These are phyloP conservation scores for Nicotiana rustica DNA, from an alignment of 305 asterid species.

Conservation along the genomic window DNA sequence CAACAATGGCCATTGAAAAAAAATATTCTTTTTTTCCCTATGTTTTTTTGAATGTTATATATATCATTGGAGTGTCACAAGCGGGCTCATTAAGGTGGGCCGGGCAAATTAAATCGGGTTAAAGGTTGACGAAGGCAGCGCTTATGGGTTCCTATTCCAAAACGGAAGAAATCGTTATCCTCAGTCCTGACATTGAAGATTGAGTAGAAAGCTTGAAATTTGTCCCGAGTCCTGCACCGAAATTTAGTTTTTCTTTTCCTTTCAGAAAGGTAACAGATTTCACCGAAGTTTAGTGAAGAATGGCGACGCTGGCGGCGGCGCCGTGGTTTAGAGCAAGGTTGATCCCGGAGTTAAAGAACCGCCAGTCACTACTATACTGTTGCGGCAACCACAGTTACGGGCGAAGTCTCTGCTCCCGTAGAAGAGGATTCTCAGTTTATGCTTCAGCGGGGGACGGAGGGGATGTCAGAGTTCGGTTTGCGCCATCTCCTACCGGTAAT, in stretches of 20 bases:
- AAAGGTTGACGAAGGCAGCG: background rate
- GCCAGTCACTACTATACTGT: constrained; percentile 33
- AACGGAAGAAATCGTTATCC: constrained; percentile 8
- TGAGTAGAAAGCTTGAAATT: no score
- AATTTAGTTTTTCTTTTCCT: no score
- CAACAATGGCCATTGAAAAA: no score
- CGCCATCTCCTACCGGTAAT: constrained; percentile 97
- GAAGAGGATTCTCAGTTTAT: constrained; percentile 54
- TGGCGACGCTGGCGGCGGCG: constrained; percentile 56
- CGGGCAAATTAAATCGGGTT: background rate
- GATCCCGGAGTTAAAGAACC: constrained; percentile 46
- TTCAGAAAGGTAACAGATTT: no score
- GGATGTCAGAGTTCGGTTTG: constrained; percentile 84
- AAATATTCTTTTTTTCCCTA: no score
- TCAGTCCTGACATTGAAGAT: no score
- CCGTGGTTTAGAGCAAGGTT: constrained; percentile 61
- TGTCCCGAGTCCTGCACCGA: background rate
- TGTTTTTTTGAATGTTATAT: no score
- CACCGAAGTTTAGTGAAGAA: constrained; percentile 20
- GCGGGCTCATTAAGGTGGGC: background rate
- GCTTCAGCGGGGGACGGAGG: constrained; percentile 50
- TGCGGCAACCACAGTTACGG: background rate
- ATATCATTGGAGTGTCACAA: background rate
- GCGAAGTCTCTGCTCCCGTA: constrained; percentile 36
- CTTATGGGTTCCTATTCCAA: background rate